A percentile compares a stretch with the other conserved stretches of the same genome.
Conservation (phyloP, 768 basidiomycete species). For the Pleurotus pulmonarius region DNA sequence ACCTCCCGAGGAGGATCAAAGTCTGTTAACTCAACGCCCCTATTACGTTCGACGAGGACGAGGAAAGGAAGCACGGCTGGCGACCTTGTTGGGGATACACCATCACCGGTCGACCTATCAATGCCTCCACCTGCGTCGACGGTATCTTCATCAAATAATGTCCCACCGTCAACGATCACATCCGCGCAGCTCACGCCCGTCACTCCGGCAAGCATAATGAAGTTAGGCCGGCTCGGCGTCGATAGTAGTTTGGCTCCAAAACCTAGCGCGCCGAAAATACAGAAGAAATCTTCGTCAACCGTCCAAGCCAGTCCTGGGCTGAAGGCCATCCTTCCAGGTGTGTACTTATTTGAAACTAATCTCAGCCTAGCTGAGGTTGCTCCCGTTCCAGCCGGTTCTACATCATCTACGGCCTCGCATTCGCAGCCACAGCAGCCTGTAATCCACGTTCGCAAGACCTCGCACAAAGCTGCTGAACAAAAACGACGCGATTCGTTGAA, state of each 20-base stretch:
- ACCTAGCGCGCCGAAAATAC: slow-evolving; percentile 16
- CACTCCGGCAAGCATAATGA: slow-evolving; percentile 92
- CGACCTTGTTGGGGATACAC: slow-evolving; percentile 51
- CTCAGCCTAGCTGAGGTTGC: no score
- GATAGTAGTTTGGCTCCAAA: slow-evolving; percentile 29
- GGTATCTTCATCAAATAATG: neutral
- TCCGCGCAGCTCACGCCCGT: slow-evolving; percentile 59
- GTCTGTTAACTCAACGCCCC: slow-evolving; percentile 59
- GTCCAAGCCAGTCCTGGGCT: slow-evolving; percentile 48
- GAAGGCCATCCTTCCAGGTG: slow-evolving; percentile 74
- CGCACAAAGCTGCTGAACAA: slow-evolving; percentile 96
- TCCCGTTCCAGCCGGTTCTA: slow-evolving; percentile 16
- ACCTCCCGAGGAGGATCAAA: slow-evolving; percentile 28
- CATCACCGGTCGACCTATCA: slow-evolving; percentile 82
- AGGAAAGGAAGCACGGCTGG: slow-evolving; percentile 38
- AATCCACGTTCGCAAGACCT: slow-evolving; percentile 62
- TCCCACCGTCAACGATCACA: slow-evolving; percentile 7
- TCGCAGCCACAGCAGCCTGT: slow-evolving; percentile 15
- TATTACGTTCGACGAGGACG: slow-evolving; percentile 42
- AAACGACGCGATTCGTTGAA: slow-evolving; percentile 96
- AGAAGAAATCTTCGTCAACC: slow-evolving; percentile 25
- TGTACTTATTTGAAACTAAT: slow-evolving; percentile 10
- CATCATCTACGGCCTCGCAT: slow-evolving; percentile 11
- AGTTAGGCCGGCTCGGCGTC: slow-evolving; percentile 63
- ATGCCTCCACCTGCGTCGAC: slow-evolving; percentile 80